Conservation (phyloP, 192 early-diverging fungal genomes). For the Linnemannia elongata region DNA sequence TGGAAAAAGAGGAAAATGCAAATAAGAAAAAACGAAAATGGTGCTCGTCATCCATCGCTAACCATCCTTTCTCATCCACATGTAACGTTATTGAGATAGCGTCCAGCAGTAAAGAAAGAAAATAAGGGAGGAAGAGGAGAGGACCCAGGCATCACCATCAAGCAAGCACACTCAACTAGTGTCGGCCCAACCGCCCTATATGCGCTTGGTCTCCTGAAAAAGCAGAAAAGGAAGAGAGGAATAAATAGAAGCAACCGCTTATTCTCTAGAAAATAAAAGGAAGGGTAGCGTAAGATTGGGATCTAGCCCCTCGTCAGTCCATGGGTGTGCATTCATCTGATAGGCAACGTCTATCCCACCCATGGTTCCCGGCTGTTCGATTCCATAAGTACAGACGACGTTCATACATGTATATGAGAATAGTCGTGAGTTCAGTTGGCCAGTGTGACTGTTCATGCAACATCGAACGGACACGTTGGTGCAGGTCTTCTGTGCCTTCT, state of each 20-base stretch:
- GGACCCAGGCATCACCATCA: neutral
- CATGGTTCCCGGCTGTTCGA: too few relatives aligned
- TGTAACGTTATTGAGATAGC: neutral
- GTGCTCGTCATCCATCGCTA: neutral
- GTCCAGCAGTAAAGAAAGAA: neutral
- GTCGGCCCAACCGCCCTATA: neutral
- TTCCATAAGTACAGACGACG: too few relatives aligned
- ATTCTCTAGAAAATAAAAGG: neutral
- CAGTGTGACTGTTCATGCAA: neutral
- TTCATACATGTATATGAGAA: neutral
- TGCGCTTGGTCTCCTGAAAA: neutral
- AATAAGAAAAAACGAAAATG: too few relatives aligned
- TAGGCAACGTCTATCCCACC: too few relatives aligned
- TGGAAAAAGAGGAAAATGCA: neutral
- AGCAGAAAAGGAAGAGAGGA: neutral
- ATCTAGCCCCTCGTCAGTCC: too few relatives aligned
- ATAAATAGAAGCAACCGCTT: neutral
- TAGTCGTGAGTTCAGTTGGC: neutral
- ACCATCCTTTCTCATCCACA: neutral
- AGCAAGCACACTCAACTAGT: neutral
- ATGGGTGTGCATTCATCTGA: too few relatives aligned
- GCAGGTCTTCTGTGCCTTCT: neutral
- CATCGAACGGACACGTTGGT: constrained; percentile 4
- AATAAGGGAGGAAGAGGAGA: neutral
- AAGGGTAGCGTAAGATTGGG: too few relatives aligned